Base-by-base conservation (phyloP, 208 protist species). In the Porcisia hertigi region DNA sequence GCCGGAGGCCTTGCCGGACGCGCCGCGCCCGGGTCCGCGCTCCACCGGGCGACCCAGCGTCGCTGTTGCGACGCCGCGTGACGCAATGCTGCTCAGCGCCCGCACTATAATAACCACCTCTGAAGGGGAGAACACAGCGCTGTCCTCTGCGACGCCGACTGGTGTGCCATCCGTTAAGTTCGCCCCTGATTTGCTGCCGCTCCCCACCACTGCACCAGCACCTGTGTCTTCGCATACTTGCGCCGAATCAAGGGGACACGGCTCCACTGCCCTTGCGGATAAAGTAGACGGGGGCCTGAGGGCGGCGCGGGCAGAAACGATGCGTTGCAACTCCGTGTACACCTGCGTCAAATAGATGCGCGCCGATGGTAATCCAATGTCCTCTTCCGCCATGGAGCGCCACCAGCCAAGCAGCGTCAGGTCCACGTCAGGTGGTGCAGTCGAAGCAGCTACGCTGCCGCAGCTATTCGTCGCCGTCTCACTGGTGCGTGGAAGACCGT, bases 101-200 rank as follows among this genome's bases (percentile, higher is more conserved):
- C 77, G 66, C 66, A 82, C 47, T 12, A 82, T 39, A 3, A 82
- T 72, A 8, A 75, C 54, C 14, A 82, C 52, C n/a, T 82, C 77
- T n/a, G 71, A 49, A 0, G 66, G 25, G 3, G 77, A 66, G 25
- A 82, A 70, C 4, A 76, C 18, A 1, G 69, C 7, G 6, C 25
- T n/a, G n/a, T 3, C 53, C 3, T 30, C 53, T 55, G n/a, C 69
- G 30, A 18, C 30, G 47, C 47, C 23, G 16, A 25, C 47, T 23
- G 43, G 49, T 16, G 47, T 71, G 65, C 54, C 25, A 30, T 11
- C 47, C 30, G 45, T 36, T 11, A 43, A 18, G 39, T 12, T 41
- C 47, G 47, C 1, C 65, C 2, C 39, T 14, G 47, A 30, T 36
- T 49, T n/a, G 63, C 41, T 8, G 11, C 23, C 57, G 43, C n/a